Evolutionary conservation across 306 rosid species (phyloP), one percentile per base, ranked within the genome.

Genomic region (Neltuma alba): DNA sequence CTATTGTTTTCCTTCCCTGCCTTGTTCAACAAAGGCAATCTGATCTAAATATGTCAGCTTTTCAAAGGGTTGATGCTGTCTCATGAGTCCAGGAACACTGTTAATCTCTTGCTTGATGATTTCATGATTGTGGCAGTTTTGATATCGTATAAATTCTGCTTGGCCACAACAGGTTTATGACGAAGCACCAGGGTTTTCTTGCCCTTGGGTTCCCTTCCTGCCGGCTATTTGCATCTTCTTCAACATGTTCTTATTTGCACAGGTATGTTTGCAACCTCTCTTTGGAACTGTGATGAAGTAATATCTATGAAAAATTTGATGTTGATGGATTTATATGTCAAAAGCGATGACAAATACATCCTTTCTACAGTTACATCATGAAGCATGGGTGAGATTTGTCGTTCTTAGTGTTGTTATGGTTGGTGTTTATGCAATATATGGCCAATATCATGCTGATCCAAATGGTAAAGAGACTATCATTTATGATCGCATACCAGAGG

Each of bases 361-460:
- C 28, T 55, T 72, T 87, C 62, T 77, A 74, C 96, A 95, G 98
- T 82, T 93, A 76, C 98, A 95, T 83, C 41, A 88, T 25, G 98
- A 93, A 91, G 98, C 98, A 62, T 90, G 98, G 99, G 82, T 91
- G 79, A 89, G 99, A 91, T 95, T 95, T 79, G 87, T 93, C 70
- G 72, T 93, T 79, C 88, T 95, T 44, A 71, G 90, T 76, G 70
- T 79, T 70, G 54, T 89, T 70, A 84, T 84, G 47, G 65, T 95
- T n/a, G 92, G 87, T 40, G 70, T 93, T 70, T 95, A 95, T 80
- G 98, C 96, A 77, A 82, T 89, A 76, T 93, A 95, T 69, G 99
- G 99, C 64, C 98, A 95, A 85, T 86, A 83, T 83, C 98, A 95
- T 77, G 99, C 96, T 25, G 85, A 90, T 81, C 96, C 98, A 8